Evolutionary conservation across 495 filamentous ascomycete genomes (phyloP).

Genomic region (Hyphodiscus hymeniophilus): DNA sequence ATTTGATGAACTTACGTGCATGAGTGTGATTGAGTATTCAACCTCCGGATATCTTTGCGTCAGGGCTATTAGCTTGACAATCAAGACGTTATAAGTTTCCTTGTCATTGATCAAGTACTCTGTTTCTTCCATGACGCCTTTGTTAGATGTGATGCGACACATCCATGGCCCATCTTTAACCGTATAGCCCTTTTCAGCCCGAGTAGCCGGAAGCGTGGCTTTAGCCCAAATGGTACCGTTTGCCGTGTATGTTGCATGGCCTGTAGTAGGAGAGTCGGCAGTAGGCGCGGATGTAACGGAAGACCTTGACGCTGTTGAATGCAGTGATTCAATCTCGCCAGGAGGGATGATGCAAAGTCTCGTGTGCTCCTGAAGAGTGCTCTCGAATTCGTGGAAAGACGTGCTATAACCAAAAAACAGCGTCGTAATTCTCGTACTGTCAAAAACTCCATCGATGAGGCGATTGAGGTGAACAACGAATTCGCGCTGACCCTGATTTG

Average conservation of each 20-base stretch:
- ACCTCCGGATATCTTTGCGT: not conserved
- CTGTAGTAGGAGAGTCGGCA: not conserved
- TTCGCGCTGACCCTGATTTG: not conserved
- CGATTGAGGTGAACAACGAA: not conserved
- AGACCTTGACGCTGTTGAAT: not conserved
- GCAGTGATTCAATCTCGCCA: not conserved
- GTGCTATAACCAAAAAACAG: slow-evolving; percentile 4
- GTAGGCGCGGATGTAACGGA: not conserved
- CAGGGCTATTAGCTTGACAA: no score
- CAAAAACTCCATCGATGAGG: slow-evolving; percentile 1
- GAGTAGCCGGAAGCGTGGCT: not conserved
- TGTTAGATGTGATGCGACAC: not conserved
- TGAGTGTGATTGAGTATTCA: not conserved
- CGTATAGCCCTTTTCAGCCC: slow-evolving; percentile 5
- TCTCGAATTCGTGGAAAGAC: slow-evolving; percentile 2
- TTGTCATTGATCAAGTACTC: not conserved
- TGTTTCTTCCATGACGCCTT: not conserved
- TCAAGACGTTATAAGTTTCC: not conserved
- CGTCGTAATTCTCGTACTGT: not conserved
- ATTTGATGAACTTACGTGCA: slow-evolving; percentile 5
- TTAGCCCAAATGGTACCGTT: not conserved
- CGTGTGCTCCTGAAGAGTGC: slow-evolving; percentile 6
- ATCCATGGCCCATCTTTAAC: slow-evolving; percentile 9
- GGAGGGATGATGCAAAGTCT: slow-evolving; percentile 6
- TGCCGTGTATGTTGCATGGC: not conserved